phyloP scores from a whole-genome alignment of 2,329 filamentous ascomycete genomes.

The Cladophialophora yegresii region DNA sequence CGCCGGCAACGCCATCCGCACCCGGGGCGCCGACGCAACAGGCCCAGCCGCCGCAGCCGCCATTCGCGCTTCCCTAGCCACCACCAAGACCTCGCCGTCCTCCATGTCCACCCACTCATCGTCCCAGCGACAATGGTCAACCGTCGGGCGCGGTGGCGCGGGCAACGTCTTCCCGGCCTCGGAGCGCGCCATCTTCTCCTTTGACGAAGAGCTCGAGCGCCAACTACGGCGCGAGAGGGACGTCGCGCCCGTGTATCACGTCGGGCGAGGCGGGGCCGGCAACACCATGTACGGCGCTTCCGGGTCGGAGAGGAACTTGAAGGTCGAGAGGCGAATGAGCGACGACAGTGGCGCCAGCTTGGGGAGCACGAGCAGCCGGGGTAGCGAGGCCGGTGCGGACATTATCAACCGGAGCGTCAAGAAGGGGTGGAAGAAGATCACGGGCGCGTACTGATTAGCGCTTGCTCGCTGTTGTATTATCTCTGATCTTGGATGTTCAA shows the following conservation, averaged over 20 bases:
- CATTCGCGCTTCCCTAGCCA: slow-evolving; percentile 49
- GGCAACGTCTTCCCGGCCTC: slow-evolving; percentile 54
- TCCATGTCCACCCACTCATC: slow-evolving; percentile 35
- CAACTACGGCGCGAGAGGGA: slow-evolving; percentile 56
- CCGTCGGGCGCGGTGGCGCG: slow-evolving; percentile 57
- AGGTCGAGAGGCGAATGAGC: slow-evolving; percentile 13
- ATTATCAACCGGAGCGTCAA: slow-evolving; percentile 34
- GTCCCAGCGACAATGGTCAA: slow-evolving; percentile 46
- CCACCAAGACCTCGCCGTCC: slow-evolving; percentile 22
- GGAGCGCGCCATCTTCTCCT: slow-evolving; percentile 65
- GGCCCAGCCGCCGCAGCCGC: slow-evolving; percentile 50
- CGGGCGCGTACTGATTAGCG: slow-evolving; percentile 13
- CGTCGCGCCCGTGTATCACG: slow-evolving; percentile 63
- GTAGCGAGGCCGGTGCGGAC: slow-evolving; percentile 35
- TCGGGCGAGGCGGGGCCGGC: slow-evolving; percentile 63
- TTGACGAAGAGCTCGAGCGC: slow-evolving; percentile 65
- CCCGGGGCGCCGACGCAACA: slow-evolving; percentile 47
- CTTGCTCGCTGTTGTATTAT: background rate
- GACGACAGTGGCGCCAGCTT: slow-evolving; percentile 19
- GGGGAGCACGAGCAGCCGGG: slow-evolving; percentile 14
- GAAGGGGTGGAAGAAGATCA: slow-evolving; percentile 36
- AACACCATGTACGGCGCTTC: slow-evolving; percentile 44
- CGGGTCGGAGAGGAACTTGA: background rate
- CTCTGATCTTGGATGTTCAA: slow-evolving; percentile 1
- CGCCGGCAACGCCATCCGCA: slow-evolving; percentile 63